A percentile compares a stretch with the other conserved stretches of the same genome.
Conservation (phyloP, 306 rosid species). For the Quercus dentata region DNA sequence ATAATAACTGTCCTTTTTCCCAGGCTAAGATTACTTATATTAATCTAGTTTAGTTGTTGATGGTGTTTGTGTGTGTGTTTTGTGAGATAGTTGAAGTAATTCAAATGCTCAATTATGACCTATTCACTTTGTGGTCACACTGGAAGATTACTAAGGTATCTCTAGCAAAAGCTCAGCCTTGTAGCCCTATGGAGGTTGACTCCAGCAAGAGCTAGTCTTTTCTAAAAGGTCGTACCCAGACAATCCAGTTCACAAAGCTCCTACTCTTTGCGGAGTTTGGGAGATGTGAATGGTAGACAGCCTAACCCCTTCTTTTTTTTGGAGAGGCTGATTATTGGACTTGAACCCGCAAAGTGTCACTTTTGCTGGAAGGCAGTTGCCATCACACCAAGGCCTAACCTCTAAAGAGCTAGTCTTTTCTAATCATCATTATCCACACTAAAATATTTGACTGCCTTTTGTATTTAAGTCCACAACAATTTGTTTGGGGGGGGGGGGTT, state of each 20-base stretch:
- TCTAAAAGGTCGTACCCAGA: neutral
- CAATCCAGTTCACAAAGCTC: too few species aligned
- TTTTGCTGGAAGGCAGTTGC: too few species aligned
- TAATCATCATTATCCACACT: neutral
- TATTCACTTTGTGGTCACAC: neutral
- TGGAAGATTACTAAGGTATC: constrained; percentile 8
- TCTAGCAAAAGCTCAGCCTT: constrained; percentile 3
- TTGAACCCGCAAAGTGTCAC: too few species aligned
- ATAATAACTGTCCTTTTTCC: neutral
- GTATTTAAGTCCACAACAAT: neutral
- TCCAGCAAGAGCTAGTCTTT: neutral
- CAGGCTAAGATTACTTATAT: neutral
- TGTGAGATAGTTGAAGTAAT: neutral
- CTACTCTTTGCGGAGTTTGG: too few species aligned
- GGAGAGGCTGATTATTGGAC: too few species aligned
- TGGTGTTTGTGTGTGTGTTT: neutral
- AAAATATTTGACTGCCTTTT: neutral
- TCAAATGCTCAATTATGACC: constrained; percentile 4
- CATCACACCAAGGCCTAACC: too few species aligned
- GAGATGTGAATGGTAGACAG: too few species aligned
- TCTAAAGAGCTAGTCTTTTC: neutral
- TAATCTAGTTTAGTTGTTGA: neutral
- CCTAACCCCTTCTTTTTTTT: too few species aligned
- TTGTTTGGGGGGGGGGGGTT: neutral
- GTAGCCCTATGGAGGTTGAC: neutral